phyloP scores from a whole-genome alignment of 805 yeast species.

The Hanseniaspora lindneri region DNA sequence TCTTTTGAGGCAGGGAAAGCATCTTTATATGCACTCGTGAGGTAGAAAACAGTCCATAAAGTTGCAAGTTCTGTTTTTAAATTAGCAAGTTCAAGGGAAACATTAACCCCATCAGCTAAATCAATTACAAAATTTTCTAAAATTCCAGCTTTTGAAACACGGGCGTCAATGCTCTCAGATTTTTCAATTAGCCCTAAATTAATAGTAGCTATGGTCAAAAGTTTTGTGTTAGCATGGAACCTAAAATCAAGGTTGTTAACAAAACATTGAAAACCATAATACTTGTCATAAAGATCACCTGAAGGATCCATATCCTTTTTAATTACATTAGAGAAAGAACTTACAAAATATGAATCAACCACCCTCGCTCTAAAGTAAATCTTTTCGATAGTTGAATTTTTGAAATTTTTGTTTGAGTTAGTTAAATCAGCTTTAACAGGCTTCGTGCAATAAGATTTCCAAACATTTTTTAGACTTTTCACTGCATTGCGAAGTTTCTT shows the following conservation, averaged over 20 bases:
- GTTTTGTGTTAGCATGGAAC: not conserved
- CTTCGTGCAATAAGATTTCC: not conserved
- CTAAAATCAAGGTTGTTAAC: slow-evolving; percentile 11
- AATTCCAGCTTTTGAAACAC: slow-evolving; percentile 17
- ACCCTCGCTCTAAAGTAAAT: slow-evolving; percentile 2
- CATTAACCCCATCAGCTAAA: slow-evolving; percentile 14
- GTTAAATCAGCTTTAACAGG: not conserved
- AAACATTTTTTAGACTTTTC: not conserved
- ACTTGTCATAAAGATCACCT: slow-evolving; percentile 14
- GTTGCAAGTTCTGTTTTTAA: slow-evolving; percentile 2
- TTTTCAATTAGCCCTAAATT: not conserved
- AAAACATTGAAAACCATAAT: slow-evolving; percentile 22
- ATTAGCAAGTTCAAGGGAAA: not conserved
- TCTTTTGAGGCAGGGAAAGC: not conserved
- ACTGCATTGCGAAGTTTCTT: not conserved
- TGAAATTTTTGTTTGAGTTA: no score
- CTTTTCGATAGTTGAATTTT: not conserved
- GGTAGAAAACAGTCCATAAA: slow-evolving; percentile 20
- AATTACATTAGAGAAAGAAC: slow-evolving; percentile 8
- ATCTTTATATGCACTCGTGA: slow-evolving; percentile 1
- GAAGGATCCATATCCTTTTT: slow-evolving; percentile 23
- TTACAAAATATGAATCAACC: not conserved
- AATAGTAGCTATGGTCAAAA: not conserved
- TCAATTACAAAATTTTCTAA: slow-evolving; percentile 19
- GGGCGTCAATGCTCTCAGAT: slow-evolving; percentile 8